Conservation (phyloP, 805 yeast genomes). For the Jamesozyma spencerorum region DNA sequence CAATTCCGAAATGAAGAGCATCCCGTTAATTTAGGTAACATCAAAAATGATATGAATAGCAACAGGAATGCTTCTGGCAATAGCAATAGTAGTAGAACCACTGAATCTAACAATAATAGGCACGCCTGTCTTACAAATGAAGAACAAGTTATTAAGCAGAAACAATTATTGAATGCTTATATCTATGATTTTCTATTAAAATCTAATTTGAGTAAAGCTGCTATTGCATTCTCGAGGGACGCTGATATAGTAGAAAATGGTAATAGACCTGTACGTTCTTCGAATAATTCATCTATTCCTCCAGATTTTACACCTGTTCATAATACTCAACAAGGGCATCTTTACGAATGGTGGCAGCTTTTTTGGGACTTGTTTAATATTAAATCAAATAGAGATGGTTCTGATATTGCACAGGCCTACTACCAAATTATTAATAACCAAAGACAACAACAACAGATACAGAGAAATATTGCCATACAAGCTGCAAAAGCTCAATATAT, state of each 20-base stretch:
- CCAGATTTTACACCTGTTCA: conserved; percentile 27
- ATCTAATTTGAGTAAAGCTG: conserved; percentile 62
- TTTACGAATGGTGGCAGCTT: conserved; percentile 93
- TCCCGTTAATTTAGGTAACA: too few relatives aligned
- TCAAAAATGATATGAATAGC: too few relatives aligned
- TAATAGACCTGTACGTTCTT: conserved; percentile 2
- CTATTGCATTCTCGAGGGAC: conserved; percentile 63
- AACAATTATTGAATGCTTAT: conserved; percentile 67
- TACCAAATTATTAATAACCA: conserved; percentile 44
- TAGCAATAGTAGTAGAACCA: too few relatives aligned
- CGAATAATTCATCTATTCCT: conserved; percentile 23
- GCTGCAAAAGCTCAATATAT: conserved; percentile 40
- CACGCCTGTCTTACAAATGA: neutral
- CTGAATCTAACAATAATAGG: neutral
- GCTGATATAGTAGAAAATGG: conserved; percentile 44
- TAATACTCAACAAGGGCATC: conserved; percentile 81
- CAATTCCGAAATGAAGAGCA: neutral
- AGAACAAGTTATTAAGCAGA: conserved; percentile 9
- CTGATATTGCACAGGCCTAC: conserved; percentile 59
- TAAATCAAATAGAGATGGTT: conserved; percentile 55
- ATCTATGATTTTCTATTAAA: conserved; percentile 78
- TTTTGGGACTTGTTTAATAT: conserved; percentile 93
- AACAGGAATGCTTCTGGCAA: too few relatives aligned
- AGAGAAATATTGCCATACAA: conserved; percentile 36
- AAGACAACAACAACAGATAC: conserved; percentile 52